phyloP scores from a whole-genome alignment of 257 asterid genomes.

The Anisodus acutangulus region DNA sequence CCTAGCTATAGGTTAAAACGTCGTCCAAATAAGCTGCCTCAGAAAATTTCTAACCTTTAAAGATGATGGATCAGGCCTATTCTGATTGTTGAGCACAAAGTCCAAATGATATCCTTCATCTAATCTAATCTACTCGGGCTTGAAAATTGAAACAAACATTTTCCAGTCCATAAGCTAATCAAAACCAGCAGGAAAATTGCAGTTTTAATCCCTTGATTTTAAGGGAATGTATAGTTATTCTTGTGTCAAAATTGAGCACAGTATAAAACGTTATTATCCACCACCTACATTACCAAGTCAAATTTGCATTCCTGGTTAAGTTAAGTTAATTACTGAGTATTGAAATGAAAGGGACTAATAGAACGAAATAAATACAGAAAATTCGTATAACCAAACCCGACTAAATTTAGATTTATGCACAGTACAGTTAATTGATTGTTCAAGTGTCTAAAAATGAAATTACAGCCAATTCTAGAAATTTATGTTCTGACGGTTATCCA shows the following conservation, averaged over 20 bases:
- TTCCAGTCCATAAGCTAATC: not conserved
- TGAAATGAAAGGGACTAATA: not conserved
- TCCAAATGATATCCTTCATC: too few relatives aligned
- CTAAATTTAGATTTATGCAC: too few relatives aligned
- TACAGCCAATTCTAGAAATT: not conserved
- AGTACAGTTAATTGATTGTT: too few relatives aligned
- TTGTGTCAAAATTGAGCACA: not conserved
- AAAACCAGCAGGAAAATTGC: not conserved
- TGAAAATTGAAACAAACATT: not conserved
- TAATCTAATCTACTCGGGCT: not conserved
- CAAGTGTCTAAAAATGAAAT: too few relatives aligned
- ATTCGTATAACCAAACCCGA: too few relatives aligned
- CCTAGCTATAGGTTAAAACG: too few relatives aligned
- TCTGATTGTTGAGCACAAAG: too few relatives aligned
- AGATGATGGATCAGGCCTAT: too few relatives aligned
- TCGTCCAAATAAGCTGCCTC: too few relatives aligned
- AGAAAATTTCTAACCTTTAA: too few relatives aligned
- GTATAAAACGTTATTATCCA: not conserved
- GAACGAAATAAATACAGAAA: not conserved
- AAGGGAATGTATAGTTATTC: not conserved
- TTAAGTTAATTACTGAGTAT: not conserved
- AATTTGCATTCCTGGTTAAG: not conserved
- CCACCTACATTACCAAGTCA: not conserved
- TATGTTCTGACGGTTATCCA: not conserved
- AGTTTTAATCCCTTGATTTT: not conserved